Conservation (phyloP, 2,329 filamentous ascomycete genomes). For the Aspergillus jensenii region DNA sequence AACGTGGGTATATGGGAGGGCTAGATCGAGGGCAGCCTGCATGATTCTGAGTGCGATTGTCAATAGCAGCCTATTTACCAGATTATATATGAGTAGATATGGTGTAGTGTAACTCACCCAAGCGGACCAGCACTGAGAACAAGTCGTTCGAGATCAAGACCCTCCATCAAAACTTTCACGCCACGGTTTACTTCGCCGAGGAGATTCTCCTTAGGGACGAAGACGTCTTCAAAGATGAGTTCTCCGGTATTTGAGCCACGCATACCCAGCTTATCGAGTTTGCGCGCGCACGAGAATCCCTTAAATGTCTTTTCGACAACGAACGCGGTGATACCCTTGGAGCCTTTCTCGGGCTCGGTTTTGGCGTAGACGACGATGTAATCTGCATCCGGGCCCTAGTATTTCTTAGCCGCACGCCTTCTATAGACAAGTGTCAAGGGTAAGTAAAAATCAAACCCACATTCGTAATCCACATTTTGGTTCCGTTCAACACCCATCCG, state of each 20-base stretch:
- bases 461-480: slow-evolving; percentile 99
- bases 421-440: background rate
- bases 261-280: slow-evolving; percentile 98
- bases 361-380: slow-evolving; percentile 96
- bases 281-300: slow-evolving; percentile 84
- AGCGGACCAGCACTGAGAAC: slow-evolving; percentile 88
- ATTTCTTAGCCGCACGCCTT: background rate
- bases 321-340: slow-evolving; percentile 94
- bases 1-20: slow-evolving; percentile 84
- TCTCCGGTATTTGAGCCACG: slow-evolving; percentile 95
- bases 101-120: slow-evolving; percentile 49
- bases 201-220: slow-evolving; percentile 79
- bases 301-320: slow-evolving; percentile 69
- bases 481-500: slow-evolving; percentile 81
- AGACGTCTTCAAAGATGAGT: slow-evolving; percentile 84
- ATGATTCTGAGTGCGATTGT: slow-evolving; percentile 61
- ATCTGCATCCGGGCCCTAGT: slow-evolving; percentile 78
- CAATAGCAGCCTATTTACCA: slow-evolving; percentile 3
- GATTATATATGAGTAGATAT: background rate
- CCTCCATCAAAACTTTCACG: slow-evolving; percentile 91
- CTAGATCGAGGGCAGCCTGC: slow-evolving; percentile 84
- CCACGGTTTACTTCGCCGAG: slow-evolving; percentile 79
- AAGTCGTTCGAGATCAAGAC: slow-evolving; percentile 87
- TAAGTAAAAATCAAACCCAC: slow-evolving; percentile 41
- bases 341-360: slow-evolving; percentile 74